Base-by-base conservation (phyloP, 768 basidiomycete species). In the Tulasnella sp. region DNA sequence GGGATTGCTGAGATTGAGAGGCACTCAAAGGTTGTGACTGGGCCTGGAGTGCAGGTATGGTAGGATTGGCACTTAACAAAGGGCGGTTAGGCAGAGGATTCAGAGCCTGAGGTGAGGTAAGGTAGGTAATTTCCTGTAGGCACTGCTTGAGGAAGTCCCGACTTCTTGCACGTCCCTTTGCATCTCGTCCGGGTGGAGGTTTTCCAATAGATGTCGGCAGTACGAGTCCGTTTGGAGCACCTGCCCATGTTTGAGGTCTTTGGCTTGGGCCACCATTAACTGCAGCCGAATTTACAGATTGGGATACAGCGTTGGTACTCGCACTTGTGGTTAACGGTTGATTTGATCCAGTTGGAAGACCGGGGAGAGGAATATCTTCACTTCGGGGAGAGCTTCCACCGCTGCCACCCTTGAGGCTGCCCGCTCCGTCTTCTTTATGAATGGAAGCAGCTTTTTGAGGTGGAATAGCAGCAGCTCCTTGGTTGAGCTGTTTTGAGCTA, bases 71-170 rank as follows among this genome's bases (percentile, higher is more conserved):
- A n/a, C 27, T 50, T 20, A 57, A 43, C n/a, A 89, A 71, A 2
- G 87, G 83, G 59, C 88, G 78, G 54, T 89, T 85, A 2, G 90
- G 90, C 45, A 96, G 72, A 37, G 95, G 95, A 64, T 99, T 99
- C 76, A 98, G 83, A 5, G 95, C 92, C 64, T 95, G 87, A 1
- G 90, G 82, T 0, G 93, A 96, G 1, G 95, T 99, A 48, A 99
- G 71, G 66, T 99, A 99, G 10, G 88, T 87, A 58, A 99, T 86
- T 72, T 99, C 95, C 69, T 98, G 95, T 22, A 99, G 72, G 67
- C 95, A 96, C 81, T 99, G 93, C 67, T 98, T 99, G 59, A 99
- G 75, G 65, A 96, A 99, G 56, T 99, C 95, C 49, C 92, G 73
- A 68, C 89, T 92, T 53, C 89, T 75, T 37, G 92, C 90, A 60